These are phyloP conservation scores for Erythrophleum ivorense DNA, from an alignment of 331 rosid genomes.

Conservation along the genomic window DNA sequence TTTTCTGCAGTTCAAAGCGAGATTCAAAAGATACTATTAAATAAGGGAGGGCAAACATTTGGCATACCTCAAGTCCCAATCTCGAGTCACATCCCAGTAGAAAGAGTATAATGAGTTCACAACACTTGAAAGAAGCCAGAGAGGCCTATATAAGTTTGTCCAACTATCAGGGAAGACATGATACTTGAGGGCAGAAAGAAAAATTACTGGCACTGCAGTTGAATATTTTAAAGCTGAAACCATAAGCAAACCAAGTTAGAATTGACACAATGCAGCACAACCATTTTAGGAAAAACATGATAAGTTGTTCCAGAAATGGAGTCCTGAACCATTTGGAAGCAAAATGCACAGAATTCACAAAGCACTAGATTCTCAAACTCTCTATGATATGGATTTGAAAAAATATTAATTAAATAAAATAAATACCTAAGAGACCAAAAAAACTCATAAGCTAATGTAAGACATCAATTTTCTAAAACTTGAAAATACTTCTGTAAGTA, in stretches of 20 bases:
- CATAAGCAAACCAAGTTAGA: slow-evolving; percentile 38
- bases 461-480: slow-evolving; percentile 25
- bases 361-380: slow-evolving; percentile 5
- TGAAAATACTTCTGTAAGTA: neutral
- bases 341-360: slow-evolving; percentile 11
- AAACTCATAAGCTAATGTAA: neutral
- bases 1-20: slow-evolving; percentile 24
- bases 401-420: neutral
- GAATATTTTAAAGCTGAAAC: slow-evolving; percentile 80
- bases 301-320: slow-evolving; percentile 7
- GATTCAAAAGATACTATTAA: slow-evolving; percentile 3
- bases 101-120: slow-evolving; percentile 77
- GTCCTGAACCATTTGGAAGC: slow-evolving; percentile 26
- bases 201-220: slow-evolving; percentile 80
- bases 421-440: neutral
- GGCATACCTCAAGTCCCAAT: slow-evolving; percentile 79
- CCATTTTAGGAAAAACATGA: slow-evolving; percentile 18
- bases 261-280: slow-evolving; percentile 22
- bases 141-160: slow-evolving; percentile 75
- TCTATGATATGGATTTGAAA: neutral
- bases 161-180: slow-evolving; percentile 68
- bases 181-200: slow-evolving; percentile 82
- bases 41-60: slow-evolving; percentile 8
- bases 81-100: slow-evolving; percentile 87
- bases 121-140: slow-evolving; percentile 77